Evolutionary conservation across 352 stramenopile species (phyloP), one percentile per base, ranked within the genome.

Genomic region (Phytophthora palmivora): DNA sequence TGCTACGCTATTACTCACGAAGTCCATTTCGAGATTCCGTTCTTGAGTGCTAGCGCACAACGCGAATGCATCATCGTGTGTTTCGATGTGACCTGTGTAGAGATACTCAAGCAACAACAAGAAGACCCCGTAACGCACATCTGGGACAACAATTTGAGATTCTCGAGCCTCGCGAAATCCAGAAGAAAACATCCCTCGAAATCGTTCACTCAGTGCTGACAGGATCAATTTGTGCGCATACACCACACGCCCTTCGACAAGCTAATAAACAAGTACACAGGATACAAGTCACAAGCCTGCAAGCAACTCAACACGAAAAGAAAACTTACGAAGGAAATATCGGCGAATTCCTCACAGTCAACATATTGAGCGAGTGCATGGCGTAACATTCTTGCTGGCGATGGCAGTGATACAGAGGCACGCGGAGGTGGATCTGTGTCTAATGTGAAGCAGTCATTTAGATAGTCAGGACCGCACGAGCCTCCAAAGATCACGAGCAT

Each of bases 401-500:
- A 94, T 1, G 84, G 72, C 42, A 92, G 70, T 14, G 82, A 93
- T n/a, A 98, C 83, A 34, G 73, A 77, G 7, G 94, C 87, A 1
- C 82, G 67, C 26, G 92, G 94, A 34, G 87, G 78, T 45, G 94
- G 93, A 61, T 99, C 96, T 7, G 94, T 98, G 66, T 98, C 95
- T 15, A 99, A 77, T 38, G 97, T 85, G 58, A 95, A 97, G 47
- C 98, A 97, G 65, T 99, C 96, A 72, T 95, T 97, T 7, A 98
- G 74, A 68, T 98, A 98, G 42, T 98, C 88, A 54, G 84, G 89
- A 9, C 91, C 90, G 47, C 89, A 97, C 3, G 81, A 96, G 11
- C 96, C 95, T 36, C 95, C 95, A 79, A 99, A 98, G 4, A 98
- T 72, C 55, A 97, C 97, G 16, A 99, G 92, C 64, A 93, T 88